phyloP scores from a whole-genome alignment of 768 basidiomycete species.

The Mycena alexandri region DNA sequence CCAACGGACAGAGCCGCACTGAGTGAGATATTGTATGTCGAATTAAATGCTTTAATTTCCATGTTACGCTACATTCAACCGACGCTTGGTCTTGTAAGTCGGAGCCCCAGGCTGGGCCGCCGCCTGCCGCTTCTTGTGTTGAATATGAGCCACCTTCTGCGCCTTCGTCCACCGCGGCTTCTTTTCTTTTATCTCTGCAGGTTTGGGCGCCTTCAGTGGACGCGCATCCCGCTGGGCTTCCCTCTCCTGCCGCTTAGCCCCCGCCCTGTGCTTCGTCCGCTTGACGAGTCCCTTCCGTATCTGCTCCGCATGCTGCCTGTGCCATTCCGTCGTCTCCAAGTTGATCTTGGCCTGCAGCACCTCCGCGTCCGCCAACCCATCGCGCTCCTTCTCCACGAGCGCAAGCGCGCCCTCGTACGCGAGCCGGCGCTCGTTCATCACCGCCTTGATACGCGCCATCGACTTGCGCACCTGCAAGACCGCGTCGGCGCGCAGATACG shows the following conservation, averaged over 20 bases:
- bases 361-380: conserved; percentile 39
- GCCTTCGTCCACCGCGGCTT: conserved; percentile 39
- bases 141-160: conserved; percentile 24
- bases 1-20: conserved; percentile 23
- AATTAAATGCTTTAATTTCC: background rate
- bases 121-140: conserved; percentile 28
- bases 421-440: conserved; percentile 90
- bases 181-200: background rate
- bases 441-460: conserved; percentile 96
- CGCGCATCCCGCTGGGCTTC: background rate
- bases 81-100: background rate
- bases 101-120: background rate
- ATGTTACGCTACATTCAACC: conserved; percentile 28
- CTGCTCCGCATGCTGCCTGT: conserved; percentile 27
- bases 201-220: background rate
- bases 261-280: conserved; percentile 11
- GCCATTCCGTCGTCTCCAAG: conserved; percentile 40
- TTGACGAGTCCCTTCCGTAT: conserved; percentile 18
- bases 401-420: conserved; percentile 81
- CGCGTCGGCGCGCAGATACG: conserved; percentile 19
- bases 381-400: conserved; percentile 52
- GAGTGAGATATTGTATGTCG: background rate
- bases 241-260: conserved; percentile 24
- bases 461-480: conserved; percentile 83
- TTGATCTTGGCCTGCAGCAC: conserved; percentile 45